These are phyloP conservation scores for Ammopiptanthus mongolicus DNA, from an alignment of 306 rosid species.

Conservation along the genomic window DNA sequence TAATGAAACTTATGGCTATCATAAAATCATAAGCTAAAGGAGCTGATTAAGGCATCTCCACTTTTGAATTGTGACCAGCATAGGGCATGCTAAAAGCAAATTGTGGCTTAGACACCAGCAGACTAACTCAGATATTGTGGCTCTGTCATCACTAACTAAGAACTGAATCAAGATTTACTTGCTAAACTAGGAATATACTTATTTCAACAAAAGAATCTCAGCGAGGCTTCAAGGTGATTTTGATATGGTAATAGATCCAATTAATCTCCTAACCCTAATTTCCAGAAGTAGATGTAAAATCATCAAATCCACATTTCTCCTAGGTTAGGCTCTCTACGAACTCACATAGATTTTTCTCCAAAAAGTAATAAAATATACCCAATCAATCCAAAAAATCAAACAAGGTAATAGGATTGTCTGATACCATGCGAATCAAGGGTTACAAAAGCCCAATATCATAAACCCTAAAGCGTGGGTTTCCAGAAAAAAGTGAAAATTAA, in stretches of 20 bases:
- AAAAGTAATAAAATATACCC: neutral
- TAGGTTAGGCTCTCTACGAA: neutral
- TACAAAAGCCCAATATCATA: neutral
- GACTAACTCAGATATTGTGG: neutral
- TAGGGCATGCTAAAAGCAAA: neutral
- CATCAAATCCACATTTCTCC: neutral
- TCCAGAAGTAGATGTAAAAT: neutral
- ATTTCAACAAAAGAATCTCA: neutral
- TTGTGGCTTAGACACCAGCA: neutral
- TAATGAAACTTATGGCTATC: neutral
- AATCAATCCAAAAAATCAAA: neutral
- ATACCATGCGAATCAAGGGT: neutral
- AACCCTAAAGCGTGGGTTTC: conserved; percentile 23
- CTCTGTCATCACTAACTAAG: neutral
- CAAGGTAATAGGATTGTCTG: neutral
- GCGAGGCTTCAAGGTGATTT: neutral
- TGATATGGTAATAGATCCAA: conserved; percentile 23
- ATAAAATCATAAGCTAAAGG: neutral
- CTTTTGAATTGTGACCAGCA: neutral
- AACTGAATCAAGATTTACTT: neutral
- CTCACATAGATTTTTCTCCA: neutral
- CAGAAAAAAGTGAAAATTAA: neutral
- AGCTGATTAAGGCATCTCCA: neutral
- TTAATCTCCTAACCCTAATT: conserved; percentile 17
- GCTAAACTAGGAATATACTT: neutral